Conservation (phyloP, 2,329 filamentous ascomycete species). For the Fusarium brevicatenulatum region DNA sequence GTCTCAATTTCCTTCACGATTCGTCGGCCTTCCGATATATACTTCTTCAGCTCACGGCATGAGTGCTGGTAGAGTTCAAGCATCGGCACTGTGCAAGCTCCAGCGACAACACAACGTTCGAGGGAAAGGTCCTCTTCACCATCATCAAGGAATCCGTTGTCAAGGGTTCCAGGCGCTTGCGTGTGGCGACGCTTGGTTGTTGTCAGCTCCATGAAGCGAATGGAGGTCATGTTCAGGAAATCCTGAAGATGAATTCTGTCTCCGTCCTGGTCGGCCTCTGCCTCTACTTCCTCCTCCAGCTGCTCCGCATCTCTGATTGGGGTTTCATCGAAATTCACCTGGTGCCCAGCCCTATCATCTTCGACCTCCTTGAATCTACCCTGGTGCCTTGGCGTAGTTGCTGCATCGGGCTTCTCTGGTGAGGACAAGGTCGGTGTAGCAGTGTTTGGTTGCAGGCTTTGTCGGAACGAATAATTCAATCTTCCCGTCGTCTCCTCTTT, state of each 20-base stretch:
- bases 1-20: slow-evolving; percentile 92
- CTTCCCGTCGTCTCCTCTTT: slow-evolving; percentile 74
- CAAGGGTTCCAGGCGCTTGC: slow-evolving; percentile 66
- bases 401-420: slow-evolving; percentile 56
- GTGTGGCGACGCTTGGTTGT: slow-evolving; percentile 94
- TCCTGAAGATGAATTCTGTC: slow-evolving; percentile 84
- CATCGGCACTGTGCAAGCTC: slow-evolving; percentile 91
- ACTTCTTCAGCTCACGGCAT: slow-evolving; percentile 94
- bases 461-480: slow-evolving; percentile 60
- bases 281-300: slow-evolving; percentile 59
- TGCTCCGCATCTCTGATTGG: slow-evolving; percentile 54
- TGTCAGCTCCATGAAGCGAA: slow-evolving; percentile 98
- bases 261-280: slow-evolving; percentile 60
- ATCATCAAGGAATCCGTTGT: slow-evolving; percentile 54
- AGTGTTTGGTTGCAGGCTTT: slow-evolving; percentile 58
- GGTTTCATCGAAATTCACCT: slow-evolving; percentile 57
- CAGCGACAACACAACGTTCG: slow-evolving; percentile 85
- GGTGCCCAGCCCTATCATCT: slow-evolving; percentile 58
- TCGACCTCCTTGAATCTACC: slow-evolving; percentile 65
- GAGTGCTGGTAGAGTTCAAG: slow-evolving; percentile 95
- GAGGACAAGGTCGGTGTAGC: slow-evolving; percentile 58
- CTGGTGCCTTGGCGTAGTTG: slow-evolving; percentile 66
- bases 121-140: slow-evolving; percentile 67
- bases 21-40: slow-evolving; percentile 90
- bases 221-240: slow-evolving; percentile 94